These are phyloP conservation scores for Prunus mira DNA, from an alignment of 306 rosid genomes.

Conservation along the genomic window DNA sequence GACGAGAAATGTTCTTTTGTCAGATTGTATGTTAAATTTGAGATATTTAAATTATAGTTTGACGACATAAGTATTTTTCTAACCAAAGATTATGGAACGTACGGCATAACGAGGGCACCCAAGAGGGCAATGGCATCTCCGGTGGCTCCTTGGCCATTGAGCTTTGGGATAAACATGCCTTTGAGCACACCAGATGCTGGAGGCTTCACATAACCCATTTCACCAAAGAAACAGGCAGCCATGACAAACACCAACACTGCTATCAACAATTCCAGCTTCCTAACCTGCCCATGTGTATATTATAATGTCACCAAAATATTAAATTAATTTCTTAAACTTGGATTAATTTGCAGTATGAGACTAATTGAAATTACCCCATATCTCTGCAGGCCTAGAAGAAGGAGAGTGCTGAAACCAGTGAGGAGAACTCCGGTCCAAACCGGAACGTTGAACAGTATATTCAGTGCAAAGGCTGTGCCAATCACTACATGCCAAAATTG, in stretches of 20 bases:
- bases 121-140: slow-evolving; percentile 84
- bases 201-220: slow-evolving; percentile 78
- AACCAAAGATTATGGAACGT: background rate
- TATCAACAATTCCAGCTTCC: slow-evolving; percentile 77
- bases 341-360: too few relatives aligned
- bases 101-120: slow-evolving; percentile 97
- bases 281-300: slow-evolving; percentile 27
- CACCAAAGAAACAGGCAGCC: slow-evolving; percentile 91
- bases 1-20: too few relatives aligned
- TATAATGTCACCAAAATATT: background rate
- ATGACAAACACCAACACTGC: slow-evolving; percentile 51
- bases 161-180: slow-evolving; percentile 73
- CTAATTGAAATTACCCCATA: slow-evolving; percentile 51
- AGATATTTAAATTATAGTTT: background rate
- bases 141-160: slow-evolving; percentile 57
- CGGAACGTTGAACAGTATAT: slow-evolving; percentile 73
- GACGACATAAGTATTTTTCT: background rate
- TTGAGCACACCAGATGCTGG: slow-evolving; percentile 37
- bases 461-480: slow-evolving; percentile 85
- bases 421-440: slow-evolving; percentile 77
- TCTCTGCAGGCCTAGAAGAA: slow-evolving; percentile 75
- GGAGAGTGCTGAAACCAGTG: slow-evolving; percentile 75
- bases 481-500: slow-evolving; percentile 47
- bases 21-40: background rate
- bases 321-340: background rate